Evolutionary conservation across 1,284 basidiomycete species (phyloP), one percentile per base, ranked within the genome.

Genomic region (Puccinia hordei): DNA sequence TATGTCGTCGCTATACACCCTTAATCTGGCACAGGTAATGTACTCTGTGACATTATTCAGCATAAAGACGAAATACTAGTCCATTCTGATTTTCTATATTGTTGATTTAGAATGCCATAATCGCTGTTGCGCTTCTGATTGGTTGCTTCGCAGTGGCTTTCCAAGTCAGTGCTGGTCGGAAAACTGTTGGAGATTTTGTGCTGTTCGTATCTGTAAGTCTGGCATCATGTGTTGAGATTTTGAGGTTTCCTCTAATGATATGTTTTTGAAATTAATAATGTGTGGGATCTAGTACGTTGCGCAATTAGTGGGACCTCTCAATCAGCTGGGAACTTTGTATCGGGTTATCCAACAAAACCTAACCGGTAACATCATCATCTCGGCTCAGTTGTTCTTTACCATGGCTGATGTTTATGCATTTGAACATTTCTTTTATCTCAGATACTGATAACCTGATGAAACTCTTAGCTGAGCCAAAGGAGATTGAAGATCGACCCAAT

Each of bases 401-500:
- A 38, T 10, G 24, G 30, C 59, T 63, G 10, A 63, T n/a, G 15
- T 38, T 38, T 9, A 19, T 63, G 59, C 3, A 5, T 51, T 19
- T 71, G 35, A 51, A 35, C 22, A 41, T 30, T 44, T 46, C n/a
- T 2, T 65, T 51, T 30, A 35, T 66, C 27, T 49, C 27, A 80
- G 78, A 86, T 81, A 85, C 85, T 17, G 85, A 86, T 83, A 85
- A 85, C 82, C 83, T 86, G 61, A 85, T 86, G 84, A 83, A 82
- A 57, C 82, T 86, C 71, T 83, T 86, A 55, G 83, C 84, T 63
- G 85, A 85, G 73, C 83, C 85, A 73, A 91, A 89, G 0, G 93
- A 94, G 77, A 89, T 97, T 82, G 90, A 91, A 83, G 93, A 96
- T 85, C 89, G 89, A 83, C 91, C 91, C 0, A 89, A 90, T 83